phyloP scores from a whole-genome alignment of 2,329 filamentous ascomycete species.

The Fusarium austroafricanum region DNA sequence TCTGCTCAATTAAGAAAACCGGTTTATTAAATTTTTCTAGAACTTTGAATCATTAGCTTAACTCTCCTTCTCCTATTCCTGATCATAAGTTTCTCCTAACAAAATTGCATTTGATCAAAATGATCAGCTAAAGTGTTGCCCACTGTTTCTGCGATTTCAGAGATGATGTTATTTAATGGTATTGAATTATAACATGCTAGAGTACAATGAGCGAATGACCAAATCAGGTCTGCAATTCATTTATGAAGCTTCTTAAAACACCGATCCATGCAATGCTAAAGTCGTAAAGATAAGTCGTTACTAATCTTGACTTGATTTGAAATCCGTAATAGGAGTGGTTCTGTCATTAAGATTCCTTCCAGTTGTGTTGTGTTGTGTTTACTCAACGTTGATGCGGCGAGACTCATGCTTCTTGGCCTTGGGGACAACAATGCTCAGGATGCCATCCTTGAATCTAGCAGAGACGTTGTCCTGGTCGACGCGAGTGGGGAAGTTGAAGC shows the following conservation, averaged over 20 bases:
- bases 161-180: not conserved
- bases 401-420: conserved; percentile 71
- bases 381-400: conserved; percentile 67
- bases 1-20: no score
- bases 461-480: conserved; percentile 72
- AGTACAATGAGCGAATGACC: conserved; percentile 38
- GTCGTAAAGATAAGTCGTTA: conserved; percentile 7
- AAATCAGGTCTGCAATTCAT: conserved; percentile 16
- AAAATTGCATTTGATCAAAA: not conserved
- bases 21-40: no score
- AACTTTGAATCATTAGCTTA: no score
- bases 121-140: not conserved
- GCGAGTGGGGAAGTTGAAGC: conserved; percentile 73
- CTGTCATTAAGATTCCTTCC: not conserved
- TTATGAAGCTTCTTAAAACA: conserved; percentile 31
- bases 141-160: not conserved
- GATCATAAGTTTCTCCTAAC: no score
- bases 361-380: conserved; percentile 39
- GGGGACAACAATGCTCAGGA: conserved; percentile 72
- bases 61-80: no score
- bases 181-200: conserved; percentile 31
- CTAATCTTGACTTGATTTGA: not conserved
- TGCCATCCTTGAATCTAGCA: conserved; percentile 73
- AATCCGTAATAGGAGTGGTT: not conserved
- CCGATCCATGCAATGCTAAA: conserved; percentile 33